Evolutionary conservation across 2,329 filamentous ascomycete species (phyloP).

Genomic region (Chaetomiaceae sp.): DNA sequence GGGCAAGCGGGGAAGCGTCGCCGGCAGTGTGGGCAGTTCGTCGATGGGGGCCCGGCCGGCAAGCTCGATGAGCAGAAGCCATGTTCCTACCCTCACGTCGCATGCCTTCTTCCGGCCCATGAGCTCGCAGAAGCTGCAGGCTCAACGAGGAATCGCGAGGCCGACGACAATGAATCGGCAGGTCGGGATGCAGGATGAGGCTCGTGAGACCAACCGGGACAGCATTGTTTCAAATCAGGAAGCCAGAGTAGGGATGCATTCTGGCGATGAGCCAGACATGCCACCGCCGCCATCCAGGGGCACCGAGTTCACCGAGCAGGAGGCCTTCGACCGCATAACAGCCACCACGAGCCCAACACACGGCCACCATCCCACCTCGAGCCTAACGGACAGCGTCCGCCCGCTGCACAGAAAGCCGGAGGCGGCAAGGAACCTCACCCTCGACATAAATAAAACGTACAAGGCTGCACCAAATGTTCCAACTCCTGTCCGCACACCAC

Average conservation of each 20-base stretch:
- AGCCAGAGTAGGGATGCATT: conserved; percentile 32
- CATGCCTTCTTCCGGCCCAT: conserved; percentile 94
- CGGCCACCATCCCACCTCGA: conserved; percentile 53
- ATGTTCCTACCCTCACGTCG: conserved; percentile 83
- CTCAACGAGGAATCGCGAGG: conserved; percentile 65
- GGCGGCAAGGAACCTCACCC: conserved; percentile 44
- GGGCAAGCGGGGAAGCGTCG: conserved; percentile 40
- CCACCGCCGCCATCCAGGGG: conserved; percentile 68
- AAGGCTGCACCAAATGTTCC: conserved; percentile 43
- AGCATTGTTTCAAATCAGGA: conserved; percentile 53
- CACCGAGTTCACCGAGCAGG: conserved; percentile 74
- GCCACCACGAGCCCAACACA: conserved; percentile 69
- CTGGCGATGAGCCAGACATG: conserved; percentile 45
- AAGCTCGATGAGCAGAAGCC: conserved; percentile 72
- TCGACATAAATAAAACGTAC: conserved; percentile 58
- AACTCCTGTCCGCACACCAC: conserved; percentile 64
- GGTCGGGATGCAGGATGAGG: conserved; percentile 27
- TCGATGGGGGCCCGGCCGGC: conserved; percentile 50
- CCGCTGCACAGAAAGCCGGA: conserved; percentile 57
- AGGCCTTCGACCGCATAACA: conserved; percentile 65
- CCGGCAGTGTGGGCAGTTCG: conserved; percentile 38
- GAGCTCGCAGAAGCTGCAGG: conserved; percentile 92
- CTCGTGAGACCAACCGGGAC: conserved; percentile 45
- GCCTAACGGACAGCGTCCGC: conserved; percentile 72
- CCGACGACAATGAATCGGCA: conserved; percentile 41